Conservation (phyloP, 140 eudicot genomes). For the Flaveria floridana region DNA sequence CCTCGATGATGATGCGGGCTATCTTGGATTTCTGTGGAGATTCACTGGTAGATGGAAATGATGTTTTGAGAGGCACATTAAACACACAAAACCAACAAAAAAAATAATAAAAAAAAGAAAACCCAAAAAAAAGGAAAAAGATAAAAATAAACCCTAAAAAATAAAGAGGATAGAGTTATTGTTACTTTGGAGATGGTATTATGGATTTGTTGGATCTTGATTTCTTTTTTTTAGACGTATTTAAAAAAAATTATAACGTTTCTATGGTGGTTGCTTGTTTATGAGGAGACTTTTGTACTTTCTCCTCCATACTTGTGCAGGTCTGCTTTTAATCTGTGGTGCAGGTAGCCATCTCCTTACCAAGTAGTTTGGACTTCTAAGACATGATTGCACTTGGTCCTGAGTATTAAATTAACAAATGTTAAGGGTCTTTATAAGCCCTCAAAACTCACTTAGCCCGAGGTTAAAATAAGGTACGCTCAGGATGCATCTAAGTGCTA, state of each 20-base stretch:
- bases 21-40: constrained; percentile 37
- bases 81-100: constrained; percentile 26
- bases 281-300: constrained; percentile 8
- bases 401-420: too few species aligned
- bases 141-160: background rate
- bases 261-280: constrained; percentile 14
- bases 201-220: constrained; percentile 31
- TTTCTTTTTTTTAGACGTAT: constrained; percentile 23
- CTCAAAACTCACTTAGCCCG: too few species aligned
- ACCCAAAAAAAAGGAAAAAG: background rate
- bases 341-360: background rate
- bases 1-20: constrained; percentile 47
- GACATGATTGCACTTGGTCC: background rate
- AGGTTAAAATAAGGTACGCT: too few species aligned
- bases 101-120: background rate
- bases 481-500: too few species aligned
- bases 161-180: constrained; percentile 13
- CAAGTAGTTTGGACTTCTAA: constrained; percentile 1
- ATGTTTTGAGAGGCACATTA: constrained; percentile 38
- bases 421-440: background rate
- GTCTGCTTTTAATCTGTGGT: background rate
- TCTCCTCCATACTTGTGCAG: constrained; percentile 20
- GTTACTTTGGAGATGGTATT: constrained; percentile 24
- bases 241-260: background rate
- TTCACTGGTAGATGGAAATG: constrained; percentile 37